These are phyloP conservation scores for Kodamaea fukazawae DNA, from an alignment of 805 yeast genomes.

Conservation along the genomic window DNA sequence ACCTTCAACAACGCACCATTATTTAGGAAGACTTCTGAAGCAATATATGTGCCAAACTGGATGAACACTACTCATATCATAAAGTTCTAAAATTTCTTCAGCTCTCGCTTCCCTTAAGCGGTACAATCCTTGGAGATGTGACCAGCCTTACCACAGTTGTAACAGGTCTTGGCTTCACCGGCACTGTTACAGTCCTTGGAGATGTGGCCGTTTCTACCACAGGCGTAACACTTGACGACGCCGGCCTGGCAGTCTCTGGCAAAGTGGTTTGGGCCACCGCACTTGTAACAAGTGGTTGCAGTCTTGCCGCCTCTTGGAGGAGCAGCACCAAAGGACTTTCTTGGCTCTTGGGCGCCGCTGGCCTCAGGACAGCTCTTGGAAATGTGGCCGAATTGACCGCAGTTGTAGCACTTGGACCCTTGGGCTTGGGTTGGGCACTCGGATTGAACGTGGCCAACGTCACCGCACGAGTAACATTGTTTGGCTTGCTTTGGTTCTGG, in stretches of 20 bases:
- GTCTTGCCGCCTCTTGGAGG: slow-evolving; percentile 19
- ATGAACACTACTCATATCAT: too few species aligned
- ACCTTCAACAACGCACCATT: slow-evolving; percentile 7
- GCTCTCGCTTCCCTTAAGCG: slow-evolving; percentile 6
- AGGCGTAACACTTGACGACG: slow-evolving; percentile 78
- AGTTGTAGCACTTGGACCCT: slow-evolving; percentile 77
- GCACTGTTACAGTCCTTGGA: slow-evolving; percentile 74
- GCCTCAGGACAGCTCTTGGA: slow-evolving; percentile 62
- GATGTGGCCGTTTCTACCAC: slow-evolving; percentile 88
- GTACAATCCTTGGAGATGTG: slow-evolving; percentile 82
- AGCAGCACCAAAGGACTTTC: slow-evolving; percentile 12
- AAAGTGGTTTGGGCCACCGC: slow-evolving; percentile 91
- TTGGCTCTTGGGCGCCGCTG: slow-evolving; percentile 19
- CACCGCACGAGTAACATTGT: slow-evolving; percentile 92
- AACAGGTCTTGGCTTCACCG: slow-evolving; percentile 59
- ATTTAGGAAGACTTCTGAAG: background rate
- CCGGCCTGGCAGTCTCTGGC: slow-evolving; percentile 86
- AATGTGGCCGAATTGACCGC: slow-evolving; percentile 76
- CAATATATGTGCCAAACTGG: too few species aligned
- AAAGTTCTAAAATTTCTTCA: slow-evolving; percentile 1
- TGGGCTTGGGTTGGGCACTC: slow-evolving; percentile 72
- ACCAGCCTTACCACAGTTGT: slow-evolving; percentile 75
- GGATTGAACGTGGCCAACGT: slow-evolving; percentile 81
- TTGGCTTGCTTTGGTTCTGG: slow-evolving; percentile 86
- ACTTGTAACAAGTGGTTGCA: slow-evolving; percentile 73